Conservation (phyloP, 129 eudicot genomes). For the Heracleum sosnowskyi region DNA sequence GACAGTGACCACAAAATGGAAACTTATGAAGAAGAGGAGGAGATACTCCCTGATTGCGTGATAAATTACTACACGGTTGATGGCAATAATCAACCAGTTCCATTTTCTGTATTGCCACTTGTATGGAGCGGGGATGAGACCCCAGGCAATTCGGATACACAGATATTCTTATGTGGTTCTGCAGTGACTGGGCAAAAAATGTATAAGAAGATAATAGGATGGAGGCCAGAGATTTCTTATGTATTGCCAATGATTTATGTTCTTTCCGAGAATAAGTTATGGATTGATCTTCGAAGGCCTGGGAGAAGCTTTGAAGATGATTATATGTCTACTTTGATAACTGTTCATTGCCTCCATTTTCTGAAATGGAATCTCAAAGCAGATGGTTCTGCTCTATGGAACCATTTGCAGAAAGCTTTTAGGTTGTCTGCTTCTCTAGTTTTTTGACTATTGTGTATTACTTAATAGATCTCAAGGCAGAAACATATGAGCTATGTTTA, state of each 20-base stretch:
- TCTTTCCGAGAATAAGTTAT: constrained; percentile 36
- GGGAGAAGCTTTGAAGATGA: constrained; percentile 25
- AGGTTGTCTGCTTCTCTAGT: constrained; percentile 23
- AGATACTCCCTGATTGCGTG: constrained; percentile 37
- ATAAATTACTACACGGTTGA: constrained; percentile 41
- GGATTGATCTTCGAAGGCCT: constrained; percentile 53
- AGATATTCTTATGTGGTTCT: constrained; percentile 39
- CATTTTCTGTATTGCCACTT: constrained; percentile 54
- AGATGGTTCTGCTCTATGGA: constrained; percentile 31
- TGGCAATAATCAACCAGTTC: constrained; percentile 18
- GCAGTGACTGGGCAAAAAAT: constrained; percentile 35
- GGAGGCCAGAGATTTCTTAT: constrained; percentile 49
- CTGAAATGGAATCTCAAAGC: constrained; percentile 37
- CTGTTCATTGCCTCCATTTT: constrained; percentile 52
- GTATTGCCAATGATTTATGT: constrained; percentile 45
- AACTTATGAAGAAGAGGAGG: constrained; percentile 68
- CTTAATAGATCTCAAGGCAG: background rate
- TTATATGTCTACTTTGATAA: constrained; percentile 32
- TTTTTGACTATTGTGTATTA: background rate
- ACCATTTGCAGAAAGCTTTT: constrained; percentile 31
- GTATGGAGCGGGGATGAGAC: constrained; percentile 26
- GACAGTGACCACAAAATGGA: constrained; percentile 21
- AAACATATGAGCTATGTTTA: background rate
- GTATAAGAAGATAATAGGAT: constrained; percentile 45
- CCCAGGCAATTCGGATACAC: background rate